Conservation (phyloP, 768 basidiomycete genomes). For the Collybia mongolica region DNA sequence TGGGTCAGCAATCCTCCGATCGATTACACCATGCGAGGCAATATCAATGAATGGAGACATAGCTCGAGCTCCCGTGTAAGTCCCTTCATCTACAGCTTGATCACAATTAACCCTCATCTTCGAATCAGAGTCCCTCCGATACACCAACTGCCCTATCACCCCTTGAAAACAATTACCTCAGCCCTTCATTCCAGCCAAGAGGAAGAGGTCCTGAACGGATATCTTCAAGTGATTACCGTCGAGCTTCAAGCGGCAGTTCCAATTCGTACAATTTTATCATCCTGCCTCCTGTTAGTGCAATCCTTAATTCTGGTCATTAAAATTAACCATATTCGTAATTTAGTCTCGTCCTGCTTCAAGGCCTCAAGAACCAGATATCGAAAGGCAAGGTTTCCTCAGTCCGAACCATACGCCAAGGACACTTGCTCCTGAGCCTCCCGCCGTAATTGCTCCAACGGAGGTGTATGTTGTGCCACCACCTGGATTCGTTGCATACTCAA, state of each 20-base stretch:
- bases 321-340: not conserved
- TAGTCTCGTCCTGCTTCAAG: constrained; percentile 3
- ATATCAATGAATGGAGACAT: constrained; percentile 9
- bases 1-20: constrained; percentile 10
- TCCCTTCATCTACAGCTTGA: not conserved
- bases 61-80: constrained; percentile 8
- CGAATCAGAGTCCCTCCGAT: too few relatives aligned
- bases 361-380: not conserved
- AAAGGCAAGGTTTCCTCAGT: not conserved
- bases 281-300: constrained; percentile 11
- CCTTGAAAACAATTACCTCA: not conserved
- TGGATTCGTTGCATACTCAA: not conserved
- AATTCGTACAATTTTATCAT: constrained; percentile 11
- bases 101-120: too few relatives aligned
- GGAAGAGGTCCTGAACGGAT: not conserved
- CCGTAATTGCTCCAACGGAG: not conserved
- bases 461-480: not conserved
- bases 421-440: not conserved
- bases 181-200: constrained; percentile 3
- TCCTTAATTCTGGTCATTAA: not conserved
- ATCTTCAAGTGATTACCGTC: constrained; percentile 4
- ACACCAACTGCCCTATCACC: not conserved
- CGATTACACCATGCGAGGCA: not conserved
- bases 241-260: constrained; percentile 7
- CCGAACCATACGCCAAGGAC: not conserved